Evolutionary conservation across 768 basidiomycete species (phyloP).

Genomic region (Lyophyllum semitale): DNA sequence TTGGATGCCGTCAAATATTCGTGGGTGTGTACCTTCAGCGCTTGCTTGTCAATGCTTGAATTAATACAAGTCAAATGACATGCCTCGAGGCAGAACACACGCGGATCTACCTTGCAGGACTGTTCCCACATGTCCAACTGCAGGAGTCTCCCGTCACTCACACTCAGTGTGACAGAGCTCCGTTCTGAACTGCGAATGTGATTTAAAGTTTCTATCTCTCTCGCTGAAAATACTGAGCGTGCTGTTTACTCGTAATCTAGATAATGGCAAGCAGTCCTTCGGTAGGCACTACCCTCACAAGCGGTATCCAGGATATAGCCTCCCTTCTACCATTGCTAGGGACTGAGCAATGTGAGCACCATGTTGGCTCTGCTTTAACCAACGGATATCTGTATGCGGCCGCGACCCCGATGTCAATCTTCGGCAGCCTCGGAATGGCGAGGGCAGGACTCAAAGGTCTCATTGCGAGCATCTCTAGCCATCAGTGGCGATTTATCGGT

Average conservation of each 20-base stretch:
- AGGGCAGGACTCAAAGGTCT: slow-evolving; percentile 18
- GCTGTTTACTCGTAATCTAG: background rate
- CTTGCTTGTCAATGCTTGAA: too few species aligned
- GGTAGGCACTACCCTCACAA: slow-evolving; percentile 7
- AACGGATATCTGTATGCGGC: slow-evolving; percentile 23
- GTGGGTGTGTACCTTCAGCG: too few species aligned
- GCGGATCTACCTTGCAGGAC: too few species aligned
- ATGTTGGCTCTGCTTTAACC: slow-evolving; percentile 19
- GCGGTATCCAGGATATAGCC: slow-evolving; percentile 25
- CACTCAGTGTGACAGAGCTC: too few species aligned
- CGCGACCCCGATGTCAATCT: slow-evolving; percentile 24
- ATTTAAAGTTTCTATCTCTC: too few species aligned
- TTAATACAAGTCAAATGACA: too few species aligned
- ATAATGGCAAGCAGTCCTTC: background rate
- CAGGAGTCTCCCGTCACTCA: too few species aligned
- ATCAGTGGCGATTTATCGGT: slow-evolving; percentile 1
- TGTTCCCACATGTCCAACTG: too few species aligned
- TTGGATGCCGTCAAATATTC: too few species aligned
- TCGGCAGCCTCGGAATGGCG: slow-evolving; percentile 23
- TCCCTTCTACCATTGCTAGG: slow-evolving; percentile 26
- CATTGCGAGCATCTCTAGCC: slow-evolving; percentile 11
- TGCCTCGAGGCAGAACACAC: too few species aligned
- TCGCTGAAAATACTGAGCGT: too few species aligned
- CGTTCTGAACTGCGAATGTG: too few species aligned
- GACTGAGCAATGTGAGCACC: slow-evolving; percentile 23